These are phyloP conservation scores for Funneliformis mosseae DNA, from an alignment of 192 early-diverging fungal species.

Conservation along the genomic window DNA sequence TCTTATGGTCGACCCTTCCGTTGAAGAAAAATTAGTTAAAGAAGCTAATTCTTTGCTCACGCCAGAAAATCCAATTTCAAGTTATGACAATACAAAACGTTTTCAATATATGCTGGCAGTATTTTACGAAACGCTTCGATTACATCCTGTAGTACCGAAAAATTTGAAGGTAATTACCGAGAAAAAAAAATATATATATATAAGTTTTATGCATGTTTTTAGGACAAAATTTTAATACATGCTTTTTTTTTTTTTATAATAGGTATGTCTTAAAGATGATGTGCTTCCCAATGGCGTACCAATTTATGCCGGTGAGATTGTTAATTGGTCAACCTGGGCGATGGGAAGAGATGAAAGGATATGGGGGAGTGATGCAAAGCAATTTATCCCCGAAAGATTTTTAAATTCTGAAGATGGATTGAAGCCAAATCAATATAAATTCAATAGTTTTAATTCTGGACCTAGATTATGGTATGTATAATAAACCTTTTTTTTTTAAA, in stretches of 20 bases:
- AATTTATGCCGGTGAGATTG: constrained; percentile 53
- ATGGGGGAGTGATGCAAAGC: constrained; percentile 65
- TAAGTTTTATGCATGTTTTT: neutral
- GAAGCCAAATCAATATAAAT: constrained; percentile 48
- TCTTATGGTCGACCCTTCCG: constrained; percentile 46
- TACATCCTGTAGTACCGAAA: constrained; percentile 68
- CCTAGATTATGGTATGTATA: constrained; percentile 46
- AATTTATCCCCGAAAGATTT: constrained; percentile 71
- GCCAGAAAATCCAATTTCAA: constrained; percentile 14
- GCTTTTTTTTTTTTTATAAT: neutral
- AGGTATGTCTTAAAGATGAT: constrained; percentile 49
- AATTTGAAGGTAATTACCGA: constrained; percentile 51
- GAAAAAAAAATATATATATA: too few relatives aligned
- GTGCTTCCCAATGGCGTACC: constrained; percentile 63
- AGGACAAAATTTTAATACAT: neutral
- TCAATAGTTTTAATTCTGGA: constrained; percentile 60
- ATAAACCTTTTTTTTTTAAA: too few relatives aligned
- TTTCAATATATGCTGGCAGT: neutral
- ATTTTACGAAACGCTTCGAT: constrained; percentile 58
- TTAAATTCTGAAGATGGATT: constrained; percentile 42
- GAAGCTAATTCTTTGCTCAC: constrained; percentile 36
- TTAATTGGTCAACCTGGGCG: constrained; percentile 55
- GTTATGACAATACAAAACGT: constrained; percentile 29
- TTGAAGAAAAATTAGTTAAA: constrained; percentile 39
- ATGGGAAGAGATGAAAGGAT: constrained; percentile 55